These are phyloP conservation scores for Geosmithia flava DNA, from an alignment of 2,329 filamentous ascomycete species.

Conservation along the genomic window DNA sequence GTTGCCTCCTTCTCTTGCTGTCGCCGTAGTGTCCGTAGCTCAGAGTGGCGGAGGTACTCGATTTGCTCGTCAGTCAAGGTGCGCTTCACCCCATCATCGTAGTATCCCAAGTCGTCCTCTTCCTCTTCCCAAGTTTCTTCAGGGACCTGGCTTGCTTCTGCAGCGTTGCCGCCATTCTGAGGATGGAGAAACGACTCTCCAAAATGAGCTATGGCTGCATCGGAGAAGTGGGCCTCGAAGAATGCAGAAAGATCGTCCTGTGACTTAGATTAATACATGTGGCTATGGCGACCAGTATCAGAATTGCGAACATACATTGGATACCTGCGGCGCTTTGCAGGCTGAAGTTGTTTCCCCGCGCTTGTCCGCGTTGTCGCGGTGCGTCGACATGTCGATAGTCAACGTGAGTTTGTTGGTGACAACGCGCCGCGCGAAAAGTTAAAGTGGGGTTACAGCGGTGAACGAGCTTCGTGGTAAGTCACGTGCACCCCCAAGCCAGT, in stretches of 20 bases:
- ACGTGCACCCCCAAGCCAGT: not conserved
- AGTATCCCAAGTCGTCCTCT: conserved; percentile 67
- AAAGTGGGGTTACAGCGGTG: not conserved
- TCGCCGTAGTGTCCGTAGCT: conserved; percentile 61
- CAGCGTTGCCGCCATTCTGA: conserved; percentile 12
- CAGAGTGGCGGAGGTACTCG: conserved; percentile 78
- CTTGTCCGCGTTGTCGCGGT: not conserved
- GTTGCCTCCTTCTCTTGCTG: conserved; percentile 23
- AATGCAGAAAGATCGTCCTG: conserved; percentile 50
- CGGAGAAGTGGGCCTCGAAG: conserved; percentile 46
- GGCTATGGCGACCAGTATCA: not conserved
- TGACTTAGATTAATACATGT: conserved; percentile 7
- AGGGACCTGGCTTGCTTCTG: conserved; percentile 25
- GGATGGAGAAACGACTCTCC: conserved; percentile 28
- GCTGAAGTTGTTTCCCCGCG: not conserved
- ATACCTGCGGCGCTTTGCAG: conserved; percentile 10
- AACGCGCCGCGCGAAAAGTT: not conserved
- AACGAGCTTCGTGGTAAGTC: not conserved
- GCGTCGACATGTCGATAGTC: not conserved
- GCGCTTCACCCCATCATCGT: conserved; percentile 73
- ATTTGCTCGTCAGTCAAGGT: conserved; percentile 89
- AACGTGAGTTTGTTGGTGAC: not conserved
- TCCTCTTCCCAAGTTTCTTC: conserved; percentile 44
- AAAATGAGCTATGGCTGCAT: conserved; percentile 31
- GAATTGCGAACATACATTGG: conserved; percentile 8